A percentile compares a stretch with the other conserved stretches of the same genome.
Conservation (phyloP, 75 land plant species). For the Sequoiadendron giganteum region DNA sequence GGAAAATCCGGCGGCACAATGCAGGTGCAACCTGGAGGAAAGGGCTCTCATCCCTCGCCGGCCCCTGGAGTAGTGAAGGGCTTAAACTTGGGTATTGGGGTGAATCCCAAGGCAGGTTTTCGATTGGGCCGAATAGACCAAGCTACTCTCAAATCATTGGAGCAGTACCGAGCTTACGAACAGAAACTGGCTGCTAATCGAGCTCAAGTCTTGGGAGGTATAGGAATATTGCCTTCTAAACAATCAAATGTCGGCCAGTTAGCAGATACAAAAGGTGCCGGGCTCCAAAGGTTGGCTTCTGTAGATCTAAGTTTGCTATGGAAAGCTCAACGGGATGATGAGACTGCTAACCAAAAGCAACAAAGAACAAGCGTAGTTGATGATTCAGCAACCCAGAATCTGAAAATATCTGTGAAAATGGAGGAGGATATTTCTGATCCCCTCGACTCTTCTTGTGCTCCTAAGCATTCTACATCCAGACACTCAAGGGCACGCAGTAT, state of each 20-base stretch:
- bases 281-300: constrained; percentile 15
- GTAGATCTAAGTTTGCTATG: constrained; percentile 20
- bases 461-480: background rate
- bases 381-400: background rate
- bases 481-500: constrained; percentile 5
- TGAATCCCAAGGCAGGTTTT: constrained; percentile 11
- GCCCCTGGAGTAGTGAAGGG: constrained; percentile 8
- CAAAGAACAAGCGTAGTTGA: background rate
- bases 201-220: constrained; percentile 22
- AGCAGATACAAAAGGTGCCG: background rate
- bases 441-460: background rate
- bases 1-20: constrained; percentile 46
- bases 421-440: background rate
- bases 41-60: background rate
- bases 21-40: constrained; percentile 44
- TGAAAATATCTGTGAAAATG: background rate
- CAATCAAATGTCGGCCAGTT: constrained; percentile 9
- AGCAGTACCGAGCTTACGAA: constrained; percentile 19
- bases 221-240: constrained; percentile 8
- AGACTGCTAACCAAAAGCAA: background rate
- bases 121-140: constrained; percentile 15
- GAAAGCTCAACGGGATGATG: constrained; percentile 20
- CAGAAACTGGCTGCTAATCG: constrained; percentile 17
- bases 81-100: constrained; percentile 9
- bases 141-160: constrained; percentile 18